These are phyloP conservation scores for Epithemia pelagica DNA, from an alignment of 108 stramenopile species.

Conservation along the genomic window DNA sequence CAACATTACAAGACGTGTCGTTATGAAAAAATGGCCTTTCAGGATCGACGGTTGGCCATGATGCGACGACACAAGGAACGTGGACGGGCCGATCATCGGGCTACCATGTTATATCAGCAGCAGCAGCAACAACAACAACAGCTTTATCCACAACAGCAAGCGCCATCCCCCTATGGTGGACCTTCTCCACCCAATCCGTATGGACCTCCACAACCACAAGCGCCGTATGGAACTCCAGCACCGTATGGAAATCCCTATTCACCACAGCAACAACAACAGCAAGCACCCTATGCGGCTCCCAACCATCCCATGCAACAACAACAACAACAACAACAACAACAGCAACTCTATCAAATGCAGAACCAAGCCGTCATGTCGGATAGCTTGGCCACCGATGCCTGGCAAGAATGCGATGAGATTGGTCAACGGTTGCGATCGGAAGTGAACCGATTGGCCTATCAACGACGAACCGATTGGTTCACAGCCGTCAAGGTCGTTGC, in stretches of 20 bases:
- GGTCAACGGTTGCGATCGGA: conserved; percentile 59
- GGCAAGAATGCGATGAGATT: conserved; percentile 66
- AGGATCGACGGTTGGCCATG: conserved; percentile 60
- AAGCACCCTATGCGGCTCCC: neutral
- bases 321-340: too few relatives aligned
- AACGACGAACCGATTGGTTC: conserved; percentile 64
- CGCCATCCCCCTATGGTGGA: neutral
- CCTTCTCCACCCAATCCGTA: neutral
- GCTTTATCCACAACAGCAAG: conserved; percentile 1
- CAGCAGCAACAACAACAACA: conserved; percentile 38
- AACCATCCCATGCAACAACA: too few relatives aligned
- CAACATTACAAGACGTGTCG: conserved; percentile 68
- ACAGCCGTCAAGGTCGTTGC: conserved; percentile 64
- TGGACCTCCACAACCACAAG: conserved; percentile 1
- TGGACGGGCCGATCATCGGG: conserved; percentile 48
- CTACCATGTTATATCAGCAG: conserved; percentile 55
- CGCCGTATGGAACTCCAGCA: conserved; percentile 6
- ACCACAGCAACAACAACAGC: neutral
- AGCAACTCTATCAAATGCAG: conserved; percentile 25
- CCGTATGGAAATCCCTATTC: neutral
- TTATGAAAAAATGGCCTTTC: conserved; percentile 75
- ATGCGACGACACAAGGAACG: conserved; percentile 50
- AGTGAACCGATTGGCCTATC: conserved; percentile 55
- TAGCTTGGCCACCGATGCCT: conserved; percentile 45
- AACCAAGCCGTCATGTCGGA: conserved; percentile 57